phyloP scores from a whole-genome alignment of 2,329 filamentous ascomycete species.

The Escovopsis sp. region DNA sequence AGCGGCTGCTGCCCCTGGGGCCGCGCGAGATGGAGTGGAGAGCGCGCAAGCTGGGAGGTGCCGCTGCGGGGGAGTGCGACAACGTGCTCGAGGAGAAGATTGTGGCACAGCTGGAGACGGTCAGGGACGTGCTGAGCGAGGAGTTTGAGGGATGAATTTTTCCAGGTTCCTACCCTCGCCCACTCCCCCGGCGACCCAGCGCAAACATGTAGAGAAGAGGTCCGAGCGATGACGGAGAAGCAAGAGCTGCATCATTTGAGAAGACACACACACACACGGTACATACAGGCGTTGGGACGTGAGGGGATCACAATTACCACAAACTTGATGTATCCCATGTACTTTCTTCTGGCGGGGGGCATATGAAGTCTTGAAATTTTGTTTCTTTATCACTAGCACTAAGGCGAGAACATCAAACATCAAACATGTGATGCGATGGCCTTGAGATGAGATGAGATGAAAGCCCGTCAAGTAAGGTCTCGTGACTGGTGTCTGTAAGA shows the following conservation, averaged over 20 bases:
- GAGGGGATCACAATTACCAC: constrained; percentile 2
- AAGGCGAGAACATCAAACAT: too few relatives aligned
- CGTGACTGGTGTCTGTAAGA: too few relatives aligned
- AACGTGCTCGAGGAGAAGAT: constrained; percentile 64
- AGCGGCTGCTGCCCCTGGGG: constrained; percentile 57
- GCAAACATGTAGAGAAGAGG: too few relatives aligned
- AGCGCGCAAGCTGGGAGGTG: constrained; percentile 22
- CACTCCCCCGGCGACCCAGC: too few relatives aligned
- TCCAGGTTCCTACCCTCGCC: too few relatives aligned
- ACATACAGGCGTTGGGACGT: constrained; percentile 5
- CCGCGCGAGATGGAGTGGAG: constrained; percentile 55
- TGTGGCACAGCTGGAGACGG: constrained; percentile 48
- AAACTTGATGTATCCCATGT: constrained; percentile 3
- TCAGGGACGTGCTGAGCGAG: constrained; percentile 39
- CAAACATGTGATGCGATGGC: too few relatives aligned
- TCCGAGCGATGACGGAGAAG: too few relatives aligned
- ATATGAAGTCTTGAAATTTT: too few relatives aligned
- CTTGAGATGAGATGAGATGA: too few relatives aligned
- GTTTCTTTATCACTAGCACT: too few relatives aligned
- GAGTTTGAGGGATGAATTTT: constrained; percentile 28
- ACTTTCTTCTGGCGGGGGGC: constrained; percentile 1
- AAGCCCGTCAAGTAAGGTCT: too few relatives aligned
- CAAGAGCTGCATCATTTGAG: not conserved
- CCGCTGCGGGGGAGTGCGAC: constrained; percentile 28
- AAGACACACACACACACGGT: too few relatives aligned